Base-by-base conservation (phyloP, 352 stramenopile species). In the Phytophthora multivora region DNA sequence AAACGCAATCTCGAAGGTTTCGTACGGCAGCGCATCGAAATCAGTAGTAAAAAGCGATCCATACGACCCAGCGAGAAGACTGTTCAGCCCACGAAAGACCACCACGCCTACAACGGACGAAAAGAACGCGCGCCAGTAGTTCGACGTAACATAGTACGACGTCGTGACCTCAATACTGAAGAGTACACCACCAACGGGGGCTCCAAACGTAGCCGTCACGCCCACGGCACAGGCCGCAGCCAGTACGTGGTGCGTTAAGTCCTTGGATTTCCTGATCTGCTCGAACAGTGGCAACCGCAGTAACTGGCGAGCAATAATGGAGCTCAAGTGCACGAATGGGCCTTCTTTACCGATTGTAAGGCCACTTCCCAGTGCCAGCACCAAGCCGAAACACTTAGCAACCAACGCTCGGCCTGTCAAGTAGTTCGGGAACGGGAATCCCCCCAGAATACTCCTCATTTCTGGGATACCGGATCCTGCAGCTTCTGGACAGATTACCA, bases 111-210 rank as follows among this genome's bases (percentile, higher is more conserved):
- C 83, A 13, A 98, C 78, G 9, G 90, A 93, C 21, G 82, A 88
- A 59, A 97, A 93, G 73, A 97, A 97, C 3, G 83, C 86, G n/a
- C 85, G 80, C 79, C 88, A 96, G 59, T 97, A 94, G 65, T 95
- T 96, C 41, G 76, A 86, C 36, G 86, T 91, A 57, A 94, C 80
- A 77, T 97, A 97, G 66, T 90, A 90, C 26, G 83, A 91, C 28
- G 80, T 88, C 0, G 91, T 97, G 49, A 95, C 86, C 52, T 93
- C 84, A 30, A 93, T 89, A 54, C 74, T 88, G 49, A 93, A 93
- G 4, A 93, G 64, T 36, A 93, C 79, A 12, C 84, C 84, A n/a
- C 84, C 84, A 19, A 93, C 83, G 28, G 84, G 84, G 13, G 82
- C 80, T 18, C 83, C 82, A 35, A 93, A 95, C 11, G 81, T 91